These are phyloP conservation scores for Meyerozyma carpophila DNA, from an alignment of 1,139 yeast species.

Conservation along the genomic window DNA sequence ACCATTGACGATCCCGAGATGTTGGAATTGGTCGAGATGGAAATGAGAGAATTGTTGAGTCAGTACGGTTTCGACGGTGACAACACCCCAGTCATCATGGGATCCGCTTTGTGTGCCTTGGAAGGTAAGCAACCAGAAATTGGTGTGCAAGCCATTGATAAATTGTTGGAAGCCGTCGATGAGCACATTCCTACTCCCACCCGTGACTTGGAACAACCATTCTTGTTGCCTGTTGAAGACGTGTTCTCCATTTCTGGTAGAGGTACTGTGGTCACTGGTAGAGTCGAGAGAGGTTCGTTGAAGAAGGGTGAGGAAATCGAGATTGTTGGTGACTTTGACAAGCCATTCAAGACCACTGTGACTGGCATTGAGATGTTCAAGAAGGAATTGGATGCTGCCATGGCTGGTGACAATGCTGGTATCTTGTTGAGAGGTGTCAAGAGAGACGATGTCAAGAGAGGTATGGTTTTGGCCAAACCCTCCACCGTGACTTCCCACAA, in stretches of 20 bases:
- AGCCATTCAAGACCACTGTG: slow-evolving; percentile 87
- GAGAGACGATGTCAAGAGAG: slow-evolving; percentile 95
- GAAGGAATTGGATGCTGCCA: slow-evolving; percentile 95
- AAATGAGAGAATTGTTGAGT: slow-evolving; percentile 93
- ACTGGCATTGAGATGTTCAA: slow-evolving; percentile 99
- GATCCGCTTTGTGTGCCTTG: slow-evolving; percentile 96
- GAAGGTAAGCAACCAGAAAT: slow-evolving; percentile 87
- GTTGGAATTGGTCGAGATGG: slow-evolving; percentile 99
- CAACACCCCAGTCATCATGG: slow-evolving; percentile 96
- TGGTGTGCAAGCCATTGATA: slow-evolving; percentile 79
- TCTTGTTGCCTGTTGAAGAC: slow-evolving; percentile 96
- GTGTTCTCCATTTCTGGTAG: slow-evolving; percentile 98
- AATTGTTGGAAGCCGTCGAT: slow-evolving; percentile 88
- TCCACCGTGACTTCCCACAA: slow-evolving; percentile 90
- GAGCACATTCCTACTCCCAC: slow-evolving; percentile 92
- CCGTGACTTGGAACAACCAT: slow-evolving; percentile 95
- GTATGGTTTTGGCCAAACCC: slow-evolving; percentile 96
- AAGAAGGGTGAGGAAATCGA: slow-evolving; percentile 98
- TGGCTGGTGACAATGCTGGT: slow-evolving; percentile 99
- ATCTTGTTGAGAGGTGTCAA: slow-evolving; percentile 95
- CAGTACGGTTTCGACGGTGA: slow-evolving; percentile 98
- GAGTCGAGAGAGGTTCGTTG: slow-evolving; percentile 96
- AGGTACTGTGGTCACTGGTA: slow-evolving; percentile 98
- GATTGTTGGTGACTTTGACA: slow-evolving; percentile 86
- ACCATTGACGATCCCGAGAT: slow-evolving; percentile 98